phyloP scores from a whole-genome alignment of 2,329 filamentous ascomycete species.

The Nothopassalora personata region DNA sequence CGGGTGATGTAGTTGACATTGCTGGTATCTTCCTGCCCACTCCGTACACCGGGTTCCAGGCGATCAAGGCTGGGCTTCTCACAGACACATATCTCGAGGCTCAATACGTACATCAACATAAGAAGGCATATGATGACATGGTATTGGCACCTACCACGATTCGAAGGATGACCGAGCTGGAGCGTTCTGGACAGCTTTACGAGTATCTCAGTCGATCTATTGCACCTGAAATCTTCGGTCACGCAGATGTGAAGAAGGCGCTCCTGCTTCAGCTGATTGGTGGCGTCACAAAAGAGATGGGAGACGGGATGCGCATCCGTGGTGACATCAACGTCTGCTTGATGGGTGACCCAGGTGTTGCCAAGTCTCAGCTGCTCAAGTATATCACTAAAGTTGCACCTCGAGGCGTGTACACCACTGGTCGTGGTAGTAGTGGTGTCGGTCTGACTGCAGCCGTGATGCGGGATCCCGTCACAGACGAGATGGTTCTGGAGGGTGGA shows the following conservation, averaged over 20 bases:
- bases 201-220: slow-evolving; percentile 94
- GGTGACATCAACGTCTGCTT: slow-evolving; percentile 98
- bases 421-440: slow-evolving; percentile 73
- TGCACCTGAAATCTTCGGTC: slow-evolving; percentile 93
- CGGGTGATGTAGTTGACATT: slow-evolving; percentile 89
- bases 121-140: slow-evolving; percentile 95
- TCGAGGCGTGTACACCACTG: slow-evolving; percentile 79
- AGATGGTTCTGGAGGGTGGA: slow-evolving; percentile 78
- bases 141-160: slow-evolving; percentile 74
- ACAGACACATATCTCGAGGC: slow-evolving; percentile 97
- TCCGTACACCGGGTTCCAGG: slow-evolving; percentile 97
- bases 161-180: slow-evolving; percentile 77
- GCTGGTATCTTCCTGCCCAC: slow-evolving; percentile 95
- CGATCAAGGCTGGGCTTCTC: slow-evolving; percentile 89
- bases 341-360: slow-evolving; percentile 99
- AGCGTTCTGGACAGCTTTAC: slow-evolving; percentile 84
- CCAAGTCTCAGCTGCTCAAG: slow-evolving; percentile 96
- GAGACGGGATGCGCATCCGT: slow-evolving; percentile 97
- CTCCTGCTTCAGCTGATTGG: slow-evolving; percentile 92
- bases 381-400: slow-evolving; percentile 98
- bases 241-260: slow-evolving; percentile 96
- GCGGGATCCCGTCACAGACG: slow-evolving; percentile 76
- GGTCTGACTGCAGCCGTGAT: slow-evolving; percentile 79
- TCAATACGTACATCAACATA: slow-evolving; percentile 89
- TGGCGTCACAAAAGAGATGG: slow-evolving; percentile 93